Base-by-base conservation (phyloP, 371 early-diverging fungal species). In the Syncephalastrum racemosum region DNA sequence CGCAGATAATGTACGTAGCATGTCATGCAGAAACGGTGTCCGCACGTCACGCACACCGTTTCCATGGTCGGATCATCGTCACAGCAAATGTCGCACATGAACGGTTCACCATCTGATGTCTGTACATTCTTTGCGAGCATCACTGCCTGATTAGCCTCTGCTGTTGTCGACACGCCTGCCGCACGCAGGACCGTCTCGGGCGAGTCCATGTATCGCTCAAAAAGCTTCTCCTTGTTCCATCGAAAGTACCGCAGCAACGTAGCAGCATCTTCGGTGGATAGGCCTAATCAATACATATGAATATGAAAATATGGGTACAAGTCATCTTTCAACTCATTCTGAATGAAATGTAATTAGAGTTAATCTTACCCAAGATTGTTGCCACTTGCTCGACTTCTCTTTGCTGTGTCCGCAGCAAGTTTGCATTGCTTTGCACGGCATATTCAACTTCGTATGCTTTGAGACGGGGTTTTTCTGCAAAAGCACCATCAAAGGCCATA, bases 211-310 rank as follows among this genome's bases (percentile, higher is more conserved):
- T 92, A 94, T 41, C 81, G 74, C 66, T 98, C 97, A 47, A 96
- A 82, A 19, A 96, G 74, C 52, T 83, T 74, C 64, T 98, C 97
- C 71, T 93, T 93, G 73, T 95, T 94, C 96, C 97, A 97, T 59
- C 84, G 79, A 71, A 88, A 94, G 67, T 83, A 73, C 45, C 91
- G 85, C 44, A 95, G 77, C 56, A 95, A 69, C 14, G 88, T 86
- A 22, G 82, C 78, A 7, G 86, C 77, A 63, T 88, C 85, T 22
- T 85, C 72, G 15, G 60, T 61, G 0, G 72, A 61, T 49, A 91
- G 66, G 15, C 91, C 94, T 56, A 85, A 40, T 23, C 22, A 36
- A 31, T 5, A 0, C 8, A 8, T 10, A 3, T 7, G 27, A 7
- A 27, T 27, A n/a, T n/a, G n/a, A n/a, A 14, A 20, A 8, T 3